These are phyloP conservation scores for Solanum lycopersicoides DNA, from an alignment of 257 asterid species.

Conservation along the genomic window DNA sequence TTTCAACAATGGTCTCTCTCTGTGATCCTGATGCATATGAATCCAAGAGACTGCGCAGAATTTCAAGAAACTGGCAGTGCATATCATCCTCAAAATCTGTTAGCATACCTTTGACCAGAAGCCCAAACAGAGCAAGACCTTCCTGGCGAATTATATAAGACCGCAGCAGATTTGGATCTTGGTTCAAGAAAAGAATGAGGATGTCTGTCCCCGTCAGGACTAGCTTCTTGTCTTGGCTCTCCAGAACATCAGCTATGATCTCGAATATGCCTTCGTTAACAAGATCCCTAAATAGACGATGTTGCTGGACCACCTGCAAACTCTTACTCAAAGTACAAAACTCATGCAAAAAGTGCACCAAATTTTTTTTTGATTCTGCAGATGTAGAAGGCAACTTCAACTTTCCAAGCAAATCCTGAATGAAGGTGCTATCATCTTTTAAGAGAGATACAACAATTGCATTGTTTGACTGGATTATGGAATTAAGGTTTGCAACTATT, in stretches of 20 bases:
- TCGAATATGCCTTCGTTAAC: constrained; percentile 85
- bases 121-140: constrained; percentile 64
- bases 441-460: constrained; percentile 74
- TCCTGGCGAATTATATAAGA: constrained; percentile 63
- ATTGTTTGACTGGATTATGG: constrained; percentile 77
- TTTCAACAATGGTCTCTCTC: constrained; percentile 72
- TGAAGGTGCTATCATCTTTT: constrained; percentile 75
- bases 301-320: constrained; percentile 92
- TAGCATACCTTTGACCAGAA: constrained; percentile 82
- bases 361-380: constrained; percentile 55
- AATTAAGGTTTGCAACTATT: constrained; percentile 54
- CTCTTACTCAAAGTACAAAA: constrained; percentile 89
- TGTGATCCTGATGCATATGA: constrained; percentile 65
- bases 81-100: constrained; percentile 88
- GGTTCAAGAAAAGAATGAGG: constrained; percentile 64
- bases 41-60: constrained; percentile 91
- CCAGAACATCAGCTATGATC: constrained; percentile 62
- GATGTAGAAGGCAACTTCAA: constrained; percentile 59
- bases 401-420: constrained; percentile 78
- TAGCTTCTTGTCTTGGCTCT: constrained; percentile 75
- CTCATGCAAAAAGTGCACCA: constrained; percentile 90
- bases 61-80: constrained; percentile 97
- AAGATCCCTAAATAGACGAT: constrained; percentile 86
- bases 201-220: constrained; percentile 94
- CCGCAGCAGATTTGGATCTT: constrained; percentile 80